A percentile compares a stretch with the other conserved stretches of the same genome.
These are phyloP conservation scores for Eucalyptus sp. DNA, from an alignment of 345 rosid species.

Conservation along the genomic window DNA sequence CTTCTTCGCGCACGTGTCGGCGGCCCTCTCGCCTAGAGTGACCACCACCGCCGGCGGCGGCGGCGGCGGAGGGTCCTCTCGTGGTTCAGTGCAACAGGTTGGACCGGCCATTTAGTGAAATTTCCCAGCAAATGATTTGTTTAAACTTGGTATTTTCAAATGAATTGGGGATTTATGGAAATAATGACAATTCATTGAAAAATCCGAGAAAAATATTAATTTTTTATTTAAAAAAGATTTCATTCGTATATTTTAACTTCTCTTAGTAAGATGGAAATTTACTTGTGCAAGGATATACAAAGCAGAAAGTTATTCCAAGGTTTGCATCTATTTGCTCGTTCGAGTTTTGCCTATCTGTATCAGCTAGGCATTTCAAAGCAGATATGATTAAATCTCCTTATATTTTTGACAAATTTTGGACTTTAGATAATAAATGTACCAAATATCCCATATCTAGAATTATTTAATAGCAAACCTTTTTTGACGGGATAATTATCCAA, in stretches of 20 bases:
- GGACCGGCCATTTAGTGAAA: not conserved
- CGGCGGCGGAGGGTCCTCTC: constrained; percentile 16
- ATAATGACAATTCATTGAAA: not conserved
- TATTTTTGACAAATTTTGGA: not conserved
- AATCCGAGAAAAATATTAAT: not conserved
- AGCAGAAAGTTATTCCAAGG: not conserved
- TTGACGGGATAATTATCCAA: accelerated
- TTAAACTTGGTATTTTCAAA: not conserved
- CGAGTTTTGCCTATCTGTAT: not conserved
- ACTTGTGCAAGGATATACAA: not conserved
- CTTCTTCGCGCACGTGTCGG: not conserved
- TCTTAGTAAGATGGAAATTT: not conserved
- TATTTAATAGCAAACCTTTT: not conserved
- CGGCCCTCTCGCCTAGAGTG: constrained; percentile 23
- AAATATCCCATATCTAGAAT: not conserved
- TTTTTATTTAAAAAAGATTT: not conserved
- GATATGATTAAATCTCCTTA: not conserved
- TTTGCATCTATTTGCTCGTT: not conserved
- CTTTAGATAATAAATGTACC: not conserved
- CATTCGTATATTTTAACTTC: no score
- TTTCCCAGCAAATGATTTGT: no score
- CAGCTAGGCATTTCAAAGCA: not conserved
- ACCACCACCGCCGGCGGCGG: not conserved
- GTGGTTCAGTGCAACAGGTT: constrained; percentile 10
- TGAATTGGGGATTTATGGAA: not conserved